phyloP scores from a whole-genome alignment of 305 asterid genomes.

The Fraxinus greggii region DNA sequence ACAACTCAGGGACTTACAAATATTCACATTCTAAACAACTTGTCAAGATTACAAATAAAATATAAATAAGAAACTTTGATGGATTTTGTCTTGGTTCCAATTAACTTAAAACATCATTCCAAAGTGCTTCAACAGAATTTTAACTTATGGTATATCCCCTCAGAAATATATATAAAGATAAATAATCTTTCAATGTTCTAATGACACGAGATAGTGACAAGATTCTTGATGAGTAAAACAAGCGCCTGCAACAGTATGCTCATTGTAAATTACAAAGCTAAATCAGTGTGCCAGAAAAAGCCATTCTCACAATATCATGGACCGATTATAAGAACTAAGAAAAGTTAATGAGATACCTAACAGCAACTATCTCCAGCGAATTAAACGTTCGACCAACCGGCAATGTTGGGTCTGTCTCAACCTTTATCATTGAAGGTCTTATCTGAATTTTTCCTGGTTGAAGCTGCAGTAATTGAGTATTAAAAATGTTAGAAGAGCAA shows the following conservation, averaged over 20 bases:
- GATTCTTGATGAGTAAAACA: not conserved
- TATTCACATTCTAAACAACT: not conserved
- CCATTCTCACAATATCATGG: slow-evolving; percentile 15
- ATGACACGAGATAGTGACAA: not conserved
- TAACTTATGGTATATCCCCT: not conserved
- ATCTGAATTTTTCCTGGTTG: slow-evolving; percentile 56
- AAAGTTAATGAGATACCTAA: slow-evolving; percentile 45
- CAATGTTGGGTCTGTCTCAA: slow-evolving; percentile 40
- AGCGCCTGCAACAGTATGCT: not conserved
- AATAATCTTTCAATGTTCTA: not conserved
- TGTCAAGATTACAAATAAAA: not conserved
- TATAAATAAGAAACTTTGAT: not conserved
- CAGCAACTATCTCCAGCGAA: slow-evolving; percentile 64
- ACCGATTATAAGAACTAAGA: not conserved
- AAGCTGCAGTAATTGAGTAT: slow-evolving; percentile 42
- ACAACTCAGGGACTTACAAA: slow-evolving; percentile 2
- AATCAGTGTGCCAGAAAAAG: not conserved
- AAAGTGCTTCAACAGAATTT: not conserved
- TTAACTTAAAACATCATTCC: not conserved
- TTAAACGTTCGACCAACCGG: slow-evolving; percentile 32
- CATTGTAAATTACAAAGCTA: not conserved
- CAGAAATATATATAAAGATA: not conserved
- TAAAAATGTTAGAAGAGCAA: slow-evolving; percentile 1
- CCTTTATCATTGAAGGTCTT: slow-evolving; percentile 84
- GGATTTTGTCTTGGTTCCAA: not conserved